These are phyloP conservation scores for Pulveroboletus sp. DNA, from an alignment of 768 basidiomycete species.

Conservation along the genomic window DNA sequence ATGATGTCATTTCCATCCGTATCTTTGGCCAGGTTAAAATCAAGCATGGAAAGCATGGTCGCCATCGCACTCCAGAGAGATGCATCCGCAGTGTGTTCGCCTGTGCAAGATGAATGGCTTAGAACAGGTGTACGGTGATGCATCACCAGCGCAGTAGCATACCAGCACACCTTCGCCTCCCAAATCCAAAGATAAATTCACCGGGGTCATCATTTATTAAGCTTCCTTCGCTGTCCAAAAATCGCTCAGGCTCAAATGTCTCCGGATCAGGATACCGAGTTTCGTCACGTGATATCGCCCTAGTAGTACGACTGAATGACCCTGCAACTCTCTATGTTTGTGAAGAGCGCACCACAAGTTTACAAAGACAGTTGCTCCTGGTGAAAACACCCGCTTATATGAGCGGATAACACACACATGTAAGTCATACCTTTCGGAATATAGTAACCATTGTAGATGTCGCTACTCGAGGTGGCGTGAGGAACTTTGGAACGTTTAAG, in stretches of 20 bases:
- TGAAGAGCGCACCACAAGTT: no score
- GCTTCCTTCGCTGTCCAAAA: background rate
- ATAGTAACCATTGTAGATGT: no score
- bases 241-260: background rate
- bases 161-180: background rate
- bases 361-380: no score
- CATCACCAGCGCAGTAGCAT: background rate
- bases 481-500: no score
- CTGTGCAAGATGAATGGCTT: background rate
- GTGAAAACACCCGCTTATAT: no score
- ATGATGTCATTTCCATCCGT: conserved; percentile 1
- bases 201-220: background rate
- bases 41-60: conserved; percentile 17
- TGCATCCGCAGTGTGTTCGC: conserved; percentile 3
- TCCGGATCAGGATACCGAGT: background rate
- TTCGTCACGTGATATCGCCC: no score
- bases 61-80: conserved; percentile 6
- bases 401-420: no score
- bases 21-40: conserved; percentile 14
- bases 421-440: no score
- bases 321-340: no score
- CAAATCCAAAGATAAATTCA: background rate
- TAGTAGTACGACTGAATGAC: no score
- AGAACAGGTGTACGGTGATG: background rate
- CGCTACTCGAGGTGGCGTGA: no score